Conservation (phyloP, 495 filamentous ascomycete species). For the Aspergillus nanangensis region DNA sequence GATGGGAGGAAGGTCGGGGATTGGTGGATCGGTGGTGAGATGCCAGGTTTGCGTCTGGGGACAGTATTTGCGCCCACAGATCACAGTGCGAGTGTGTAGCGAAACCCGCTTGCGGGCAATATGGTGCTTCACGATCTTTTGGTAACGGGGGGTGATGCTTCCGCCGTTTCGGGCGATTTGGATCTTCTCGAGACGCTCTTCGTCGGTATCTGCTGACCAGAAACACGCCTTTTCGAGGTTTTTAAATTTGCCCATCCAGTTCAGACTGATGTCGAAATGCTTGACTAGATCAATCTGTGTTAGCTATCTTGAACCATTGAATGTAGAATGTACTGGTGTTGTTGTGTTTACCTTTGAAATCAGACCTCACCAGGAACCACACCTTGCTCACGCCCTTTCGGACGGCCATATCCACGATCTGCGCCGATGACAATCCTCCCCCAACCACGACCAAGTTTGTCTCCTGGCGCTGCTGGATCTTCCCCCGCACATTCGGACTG, state of each 20-base stretch:
- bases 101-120: conserved; percentile 36
- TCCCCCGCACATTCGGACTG: conserved; percentile 33
- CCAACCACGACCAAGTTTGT: conserved; percentile 57
- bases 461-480: conserved; percentile 39
- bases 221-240: conserved; percentile 59
- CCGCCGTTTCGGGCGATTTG: conserved; percentile 55
- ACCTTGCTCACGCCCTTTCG: conserved; percentile 49
- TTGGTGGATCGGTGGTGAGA: conserved; percentile 43
- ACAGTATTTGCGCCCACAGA: conserved; percentile 32
- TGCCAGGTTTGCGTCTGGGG: conserved; percentile 42
- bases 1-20: conserved; percentile 45
- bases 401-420: conserved; percentile 54
- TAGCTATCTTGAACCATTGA: conserved; percentile 5
- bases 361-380: conserved; percentile 54
- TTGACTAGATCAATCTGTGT: conserved; percentile 41
- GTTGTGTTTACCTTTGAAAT: conserved; percentile 48
- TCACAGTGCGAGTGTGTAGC: conserved; percentile 46
- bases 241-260: conserved; percentile 65
- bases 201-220: conserved; percentile 55
- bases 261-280: conserved; percentile 58
- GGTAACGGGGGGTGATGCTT: conserved; percentile 55
- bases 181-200: conserved; percentile 56
- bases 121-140: conserved; percentile 49
- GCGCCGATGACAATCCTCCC: conserved; percentile 58
- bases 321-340: too few relatives aligned